Evolutionary conservation across 2,329 filamentous ascomycete genomes (phyloP), one percentile per base, ranked within the genome.

Genomic region (Alternaria incomplexa): DNA sequence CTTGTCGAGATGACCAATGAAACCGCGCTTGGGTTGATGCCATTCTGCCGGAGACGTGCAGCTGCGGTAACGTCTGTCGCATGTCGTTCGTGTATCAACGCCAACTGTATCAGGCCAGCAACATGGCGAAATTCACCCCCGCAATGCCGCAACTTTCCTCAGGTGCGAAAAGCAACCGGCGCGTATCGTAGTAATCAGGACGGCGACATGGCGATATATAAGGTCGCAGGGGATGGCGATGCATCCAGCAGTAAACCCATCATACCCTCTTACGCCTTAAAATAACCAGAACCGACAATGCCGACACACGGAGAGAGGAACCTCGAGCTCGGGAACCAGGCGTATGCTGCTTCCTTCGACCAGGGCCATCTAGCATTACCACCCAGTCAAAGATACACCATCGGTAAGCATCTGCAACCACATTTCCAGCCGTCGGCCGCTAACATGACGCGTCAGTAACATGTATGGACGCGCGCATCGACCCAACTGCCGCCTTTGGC

Each of bases 391-490:
- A 87, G 90, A 70, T 91, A 91, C 72, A 82, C 88, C 8, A 82
- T 91, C 66, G 79, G 89, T 90, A 84, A 32, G 82, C 17, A 43
- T 11, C 3, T 12, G 15, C 51, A 5, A 15, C 17, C 23, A 23
- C 12, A 2, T 3, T 9, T 25, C 17, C 8, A 26, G 13, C 36
- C n/a, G 30, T n/a, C 17, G 3, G 3, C 8, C 10, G 12, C 61
- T 63, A 13, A 56, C 13, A 23, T 28, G 11, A 43, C 46, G 23
- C 12, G 15, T 45, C 22, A 86, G 85, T 95, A 47, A 92, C 91
- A 0, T 96, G 92, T 80, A 96, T 96, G 91, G 92, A 96, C 73
- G 90, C 92, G 6, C 88, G 92, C 12, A 83, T 84, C 77, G 85
- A 95, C 71, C 88, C 92, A 0, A 85, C 88, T 4, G 82, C 86